phyloP scores from a whole-genome alignment of 495 filamentous ascomycete species.

The Trichoderma orchidacearum region DNA sequence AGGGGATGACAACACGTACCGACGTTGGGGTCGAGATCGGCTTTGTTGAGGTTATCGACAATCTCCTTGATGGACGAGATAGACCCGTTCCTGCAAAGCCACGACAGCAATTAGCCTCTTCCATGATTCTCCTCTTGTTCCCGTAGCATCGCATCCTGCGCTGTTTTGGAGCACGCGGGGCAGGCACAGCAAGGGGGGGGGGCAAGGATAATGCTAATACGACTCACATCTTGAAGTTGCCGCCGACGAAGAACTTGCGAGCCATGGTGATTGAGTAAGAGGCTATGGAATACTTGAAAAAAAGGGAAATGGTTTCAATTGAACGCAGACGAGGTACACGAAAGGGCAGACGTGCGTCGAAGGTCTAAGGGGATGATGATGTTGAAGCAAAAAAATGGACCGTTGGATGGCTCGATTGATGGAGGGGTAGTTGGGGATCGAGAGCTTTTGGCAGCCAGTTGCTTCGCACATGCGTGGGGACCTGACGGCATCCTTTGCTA shows the following conservation, averaged over 20 bases:
- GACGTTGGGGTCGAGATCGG: slow-evolving; percentile 53
- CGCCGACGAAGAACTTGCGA: slow-evolving; percentile 98
- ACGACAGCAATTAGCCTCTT: not conserved
- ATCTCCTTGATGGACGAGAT: slow-evolving; percentile 75
- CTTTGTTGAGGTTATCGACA: slow-evolving; percentile 71
- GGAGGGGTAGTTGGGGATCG: not conserved
- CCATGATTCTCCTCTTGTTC: not conserved
- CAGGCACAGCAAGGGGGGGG: not conserved
- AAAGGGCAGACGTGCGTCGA: not conserved
- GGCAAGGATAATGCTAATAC: slow-evolving; percentile 1
- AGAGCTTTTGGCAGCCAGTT: not conserved
- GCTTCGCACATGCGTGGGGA: not conserved
- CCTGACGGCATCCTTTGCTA: not conserved
- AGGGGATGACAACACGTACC: slow-evolving; percentile 30
- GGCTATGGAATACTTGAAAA: not conserved
- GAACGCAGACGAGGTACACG: not conserved
- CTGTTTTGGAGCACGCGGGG: slow-evolving; percentile 5
- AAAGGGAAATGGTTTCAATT: slow-evolving; percentile 1
- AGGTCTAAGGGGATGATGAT: not conserved
- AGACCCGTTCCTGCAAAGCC: slow-evolving; percentile 67
- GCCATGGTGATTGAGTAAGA: slow-evolving; percentile 44
- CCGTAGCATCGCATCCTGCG: slow-evolving; percentile 3
- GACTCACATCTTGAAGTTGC: slow-evolving; percentile 94
- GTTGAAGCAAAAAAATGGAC: too few species aligned
- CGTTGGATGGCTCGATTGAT: too few species aligned